Conservation (phyloP, 768 basidiomycete genomes). For the Pholiota conissans region DNA sequence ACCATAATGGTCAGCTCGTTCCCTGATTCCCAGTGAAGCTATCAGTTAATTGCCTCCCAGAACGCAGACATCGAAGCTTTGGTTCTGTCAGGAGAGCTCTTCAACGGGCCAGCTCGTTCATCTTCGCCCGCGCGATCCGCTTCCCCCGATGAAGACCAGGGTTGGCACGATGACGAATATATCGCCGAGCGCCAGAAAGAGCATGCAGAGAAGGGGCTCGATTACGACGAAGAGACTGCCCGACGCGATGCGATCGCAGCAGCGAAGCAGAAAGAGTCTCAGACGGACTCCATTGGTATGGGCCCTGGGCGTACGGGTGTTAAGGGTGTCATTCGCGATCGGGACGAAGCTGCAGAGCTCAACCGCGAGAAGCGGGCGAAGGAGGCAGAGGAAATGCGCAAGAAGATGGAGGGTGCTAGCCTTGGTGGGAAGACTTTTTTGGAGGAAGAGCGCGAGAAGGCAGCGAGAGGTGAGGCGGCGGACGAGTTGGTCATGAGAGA, state of each 20-base stretch:
- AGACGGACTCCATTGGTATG: slow-evolving; percentile 72
- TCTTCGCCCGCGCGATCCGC: slow-evolving; percentile 67
- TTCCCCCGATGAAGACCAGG: slow-evolving; percentile 49
- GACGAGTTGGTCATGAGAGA: slow-evolving; percentile 48
- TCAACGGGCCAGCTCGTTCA: slow-evolving; percentile 52
- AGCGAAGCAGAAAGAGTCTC: slow-evolving; percentile 31
- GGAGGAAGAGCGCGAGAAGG: slow-evolving; percentile 73
- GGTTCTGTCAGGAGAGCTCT: slow-evolving; percentile 77
- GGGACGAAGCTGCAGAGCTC: slow-evolving; percentile 62
- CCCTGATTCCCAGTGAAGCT: background rate
- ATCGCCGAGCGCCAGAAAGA: slow-evolving; percentile 35
- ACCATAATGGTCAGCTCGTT: background rate
- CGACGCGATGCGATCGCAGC: slow-evolving; percentile 34
- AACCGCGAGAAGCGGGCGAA: slow-evolving; percentile 50
- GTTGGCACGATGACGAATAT: slow-evolving; percentile 54
- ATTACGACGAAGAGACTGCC: slow-evolving; percentile 44
- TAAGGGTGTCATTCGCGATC: slow-evolving; percentile 85
- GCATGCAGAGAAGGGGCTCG: slow-evolving; percentile 36
- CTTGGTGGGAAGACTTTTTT: slow-evolving; percentile 71
- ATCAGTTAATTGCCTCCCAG: slow-evolving; percentile 5
- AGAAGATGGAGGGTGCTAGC: slow-evolving; percentile 62
- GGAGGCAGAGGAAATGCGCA: slow-evolving; percentile 53
- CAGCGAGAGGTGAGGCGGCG: slow-evolving; percentile 41
- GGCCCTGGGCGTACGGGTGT: slow-evolving; percentile 86
- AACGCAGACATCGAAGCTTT: slow-evolving; percentile 63